Conservation (phyloP, 1,284 basidiomycete species). For the Thecaphora thlaspeos region DNA sequence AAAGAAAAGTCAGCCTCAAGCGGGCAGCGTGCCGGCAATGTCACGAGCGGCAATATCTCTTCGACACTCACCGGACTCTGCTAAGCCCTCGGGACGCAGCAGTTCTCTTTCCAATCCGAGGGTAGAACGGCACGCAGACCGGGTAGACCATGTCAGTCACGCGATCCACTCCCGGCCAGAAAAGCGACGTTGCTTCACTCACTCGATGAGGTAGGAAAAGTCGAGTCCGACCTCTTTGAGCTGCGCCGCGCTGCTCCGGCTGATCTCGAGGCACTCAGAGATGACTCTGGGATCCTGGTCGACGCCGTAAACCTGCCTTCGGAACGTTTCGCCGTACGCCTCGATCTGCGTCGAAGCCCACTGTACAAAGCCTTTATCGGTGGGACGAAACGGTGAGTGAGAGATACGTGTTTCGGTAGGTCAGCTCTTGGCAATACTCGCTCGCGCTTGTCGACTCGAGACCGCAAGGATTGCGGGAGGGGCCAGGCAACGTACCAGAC, state of each 20-base stretch:
- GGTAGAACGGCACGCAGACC: no score
- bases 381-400: not conserved
- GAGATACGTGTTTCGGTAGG: no score
- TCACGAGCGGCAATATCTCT: no score
- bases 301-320: constrained; percentile 78
- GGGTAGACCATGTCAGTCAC: no score
- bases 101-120: no score
- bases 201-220: constrained; percentile 17
- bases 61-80: not conserved
- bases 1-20: not conserved
- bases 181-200: constrained; percentile 1
- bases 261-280: constrained; percentile 32
- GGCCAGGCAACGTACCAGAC: constrained; percentile 61
- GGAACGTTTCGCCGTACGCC: constrained; percentile 78
- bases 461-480: no score
- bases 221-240: constrained; percentile 47
- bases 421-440: no score
- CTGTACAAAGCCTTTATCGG: constrained; percentile 68
- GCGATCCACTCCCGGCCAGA: constrained; percentile 1
- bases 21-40: no score
- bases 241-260: constrained; percentile 33
- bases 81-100: not conserved
- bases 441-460: no score
- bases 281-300: constrained; percentile 41
- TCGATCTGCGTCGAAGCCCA: constrained; percentile 90